phyloP scores from a whole-genome alignment of 768 basidiomycete genomes.

The Termitomyces sp. region DNA sequence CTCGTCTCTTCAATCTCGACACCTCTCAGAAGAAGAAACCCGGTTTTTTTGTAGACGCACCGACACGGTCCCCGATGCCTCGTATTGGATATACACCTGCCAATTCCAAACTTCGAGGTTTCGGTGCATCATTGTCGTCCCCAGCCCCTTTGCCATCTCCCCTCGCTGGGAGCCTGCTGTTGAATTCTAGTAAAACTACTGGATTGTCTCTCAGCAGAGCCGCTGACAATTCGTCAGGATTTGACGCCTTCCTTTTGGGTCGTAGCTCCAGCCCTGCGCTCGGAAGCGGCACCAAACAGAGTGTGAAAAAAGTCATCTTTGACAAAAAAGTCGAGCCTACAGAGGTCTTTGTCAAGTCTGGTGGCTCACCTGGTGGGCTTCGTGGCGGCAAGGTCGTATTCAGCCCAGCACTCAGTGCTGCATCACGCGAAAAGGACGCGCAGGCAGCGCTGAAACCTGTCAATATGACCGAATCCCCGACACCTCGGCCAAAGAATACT shows the following conservation, averaged over 20 bases:
- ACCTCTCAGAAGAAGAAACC: slow-evolving; percentile 68
- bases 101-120: slow-evolving; percentile 69
- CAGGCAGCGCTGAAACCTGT: slow-evolving; percentile 26
- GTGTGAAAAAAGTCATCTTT: slow-evolving; percentile 89
- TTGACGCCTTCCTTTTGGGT: slow-evolving; percentile 62
- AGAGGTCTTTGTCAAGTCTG: slow-evolving; percentile 56
- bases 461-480: slow-evolving; percentile 26
- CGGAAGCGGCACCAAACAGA: slow-evolving; percentile 66
- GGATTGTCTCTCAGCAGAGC: slow-evolving; percentile 47
- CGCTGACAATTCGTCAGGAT: slow-evolving; percentile 37
- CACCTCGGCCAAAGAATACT: slow-evolving; percentile 30
- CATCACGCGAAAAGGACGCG: slow-evolving; percentile 69
- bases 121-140: slow-evolving; percentile 42
- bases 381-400: slow-evolving; percentile 58
- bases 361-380: slow-evolving; percentile 36
- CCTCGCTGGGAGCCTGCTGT: slow-evolving; percentile 31
- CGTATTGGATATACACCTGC: slow-evolving; percentile 65
- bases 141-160: slow-evolving; percentile 33
- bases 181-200: slow-evolving; percentile 51
- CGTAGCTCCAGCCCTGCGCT: slow-evolving; percentile 57
- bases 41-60: slow-evolving; percentile 71
- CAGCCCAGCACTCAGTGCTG: slow-evolving; percentile 69
- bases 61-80: slow-evolving; percentile 65
- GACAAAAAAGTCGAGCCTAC: slow-evolving; percentile 78
- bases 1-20: slow-evolving; percentile 56